phyloP scores from a whole-genome alignment of 148 eudicot genomes.

The Vaccinium corymbosum region DNA sequence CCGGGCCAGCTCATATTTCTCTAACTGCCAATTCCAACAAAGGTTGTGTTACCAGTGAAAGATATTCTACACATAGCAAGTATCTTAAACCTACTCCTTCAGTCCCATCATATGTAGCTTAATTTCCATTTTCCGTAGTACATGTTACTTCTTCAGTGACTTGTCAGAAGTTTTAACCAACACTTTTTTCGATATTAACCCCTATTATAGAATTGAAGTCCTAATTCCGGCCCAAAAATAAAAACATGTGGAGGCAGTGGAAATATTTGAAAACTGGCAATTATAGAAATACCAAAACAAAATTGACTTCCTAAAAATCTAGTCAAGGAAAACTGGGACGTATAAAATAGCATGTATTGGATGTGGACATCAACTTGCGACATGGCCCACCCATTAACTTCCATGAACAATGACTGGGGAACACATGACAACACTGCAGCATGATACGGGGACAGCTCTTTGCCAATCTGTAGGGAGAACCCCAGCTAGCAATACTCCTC shows the following conservation, averaged over 20 bases:
- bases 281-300: neutral
- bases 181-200: neutral
- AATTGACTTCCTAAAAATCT: neutral
- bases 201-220: neutral
- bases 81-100: neutral
- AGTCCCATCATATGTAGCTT: neutral
- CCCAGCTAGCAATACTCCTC: neutral
- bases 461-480: neutral
- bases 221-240: neutral
- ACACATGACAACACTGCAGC: neutral
- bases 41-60: constrained; percentile 3
- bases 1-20: constrained; percentile 68
- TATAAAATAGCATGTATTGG: neutral
- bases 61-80: neutral
- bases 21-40: constrained; percentile 60
- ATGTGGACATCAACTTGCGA: neutral
- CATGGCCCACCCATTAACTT: neutral
- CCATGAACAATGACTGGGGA: neutral
- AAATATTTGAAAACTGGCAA: neutral
- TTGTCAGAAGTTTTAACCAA: neutral
- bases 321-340: neutral
- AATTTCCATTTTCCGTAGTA: neutral
- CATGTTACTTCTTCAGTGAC: neutral
- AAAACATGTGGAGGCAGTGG: neutral
- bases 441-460: neutral